Evolutionary conservation across 1,284 basidiomycete genomes (phyloP), one percentile per base, ranked within the genome.

Genomic region (Cryptococcus sp.): DNA sequence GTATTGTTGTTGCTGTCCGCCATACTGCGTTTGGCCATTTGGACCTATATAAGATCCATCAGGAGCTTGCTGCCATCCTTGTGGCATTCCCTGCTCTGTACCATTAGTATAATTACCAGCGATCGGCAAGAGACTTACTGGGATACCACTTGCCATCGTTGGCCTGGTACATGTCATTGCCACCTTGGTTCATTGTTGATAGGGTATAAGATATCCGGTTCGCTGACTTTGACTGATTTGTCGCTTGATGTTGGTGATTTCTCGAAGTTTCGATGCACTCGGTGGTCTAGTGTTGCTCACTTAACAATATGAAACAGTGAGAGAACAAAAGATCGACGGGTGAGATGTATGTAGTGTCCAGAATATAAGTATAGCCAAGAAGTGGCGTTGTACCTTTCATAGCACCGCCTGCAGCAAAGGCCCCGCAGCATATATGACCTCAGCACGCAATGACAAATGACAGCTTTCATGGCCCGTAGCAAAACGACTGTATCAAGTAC

Each of bases 81-180:
- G 50, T 45, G 56, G 56, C 56, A 58, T 58, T 16, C 24, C 21
- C 10, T 28, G 44, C 2, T 50, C 53, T 43, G 41, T 39, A 5
- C 16, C 36, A 19, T 39, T 14, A 39, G 36, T 39, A 39, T 16
- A 16, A 14, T 39, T 14, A 7, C 14, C 36, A 19, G 16, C 5
- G 41, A 24, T 22, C 39, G 23, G 41, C 7, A 7, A 13, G n/a
- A 43, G 21, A 43, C 41, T 22, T 21, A 43, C 40, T 25, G 3
- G 60, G 60, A 32, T 62, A 62, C 60, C 60, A 62, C 25, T 62
- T 57, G 10, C 60, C 60, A 45, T 62, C 60, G 10, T 46, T 54
- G 37, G 60, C 60, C 45, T 62, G 60, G 40, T 62, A 62, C 60
- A 62, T 62, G 28, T 28, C 28, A 28, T 28, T 28, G 28, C 59